Percentiles rank a stretch among this genome's conserved stretches.
Conservation (phyloP, 352 stramenopile genomes). For the Phytophthora citrophthora region DNA sequence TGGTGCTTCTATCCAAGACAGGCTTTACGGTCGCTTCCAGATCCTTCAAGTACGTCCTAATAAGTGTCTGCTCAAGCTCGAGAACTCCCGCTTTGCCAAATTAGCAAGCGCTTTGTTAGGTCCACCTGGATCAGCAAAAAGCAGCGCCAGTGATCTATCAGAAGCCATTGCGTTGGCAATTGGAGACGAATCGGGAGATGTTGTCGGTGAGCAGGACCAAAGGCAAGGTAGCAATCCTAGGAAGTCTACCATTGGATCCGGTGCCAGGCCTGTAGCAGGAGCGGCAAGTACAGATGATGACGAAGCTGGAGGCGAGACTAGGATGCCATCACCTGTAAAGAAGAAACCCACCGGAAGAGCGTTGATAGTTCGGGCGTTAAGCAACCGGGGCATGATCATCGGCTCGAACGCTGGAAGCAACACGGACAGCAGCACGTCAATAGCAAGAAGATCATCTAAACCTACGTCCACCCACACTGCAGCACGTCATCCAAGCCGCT, state of each 20-base stretch:
- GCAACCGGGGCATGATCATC: slow-evolving; percentile 35
- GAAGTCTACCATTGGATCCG: slow-evolving; percentile 19
- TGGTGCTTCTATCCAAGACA: slow-evolving; percentile 69
- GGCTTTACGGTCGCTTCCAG: slow-evolving; percentile 70
- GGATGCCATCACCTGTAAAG: slow-evolving; percentile 58
- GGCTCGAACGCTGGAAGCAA: slow-evolving; percentile 25
- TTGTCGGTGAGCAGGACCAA: slow-evolving; percentile 4
- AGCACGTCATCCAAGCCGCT: slow-evolving; percentile 23
- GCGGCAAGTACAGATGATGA: slow-evolving; percentile 23
- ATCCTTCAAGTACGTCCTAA: slow-evolving; percentile 63
- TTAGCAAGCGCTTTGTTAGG: slow-evolving; percentile 26
- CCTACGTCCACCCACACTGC: slow-evolving; percentile 5
- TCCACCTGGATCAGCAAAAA: slow-evolving; percentile 23
- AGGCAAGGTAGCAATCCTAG: slow-evolving; percentile 7
- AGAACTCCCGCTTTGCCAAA: slow-evolving; percentile 59
- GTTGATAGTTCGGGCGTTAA: slow-evolving; percentile 40
- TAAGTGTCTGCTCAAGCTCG: slow-evolving; percentile 69
- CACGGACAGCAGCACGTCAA: slow-evolving; percentile 22
- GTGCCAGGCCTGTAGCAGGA: slow-evolving; percentile 3
- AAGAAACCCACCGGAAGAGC: slow-evolving; percentile 49
- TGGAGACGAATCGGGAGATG: slow-evolving; percentile 21
- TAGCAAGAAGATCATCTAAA: slow-evolving; percentile 56
- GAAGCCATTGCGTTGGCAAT: slow-evolving; percentile 53
- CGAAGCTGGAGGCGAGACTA: slow-evolving; percentile 45
- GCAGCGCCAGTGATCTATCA: slow-evolving; percentile 31